Conservation (phyloP, 257 asterid species). For the Lycium barbarum region DNA sequence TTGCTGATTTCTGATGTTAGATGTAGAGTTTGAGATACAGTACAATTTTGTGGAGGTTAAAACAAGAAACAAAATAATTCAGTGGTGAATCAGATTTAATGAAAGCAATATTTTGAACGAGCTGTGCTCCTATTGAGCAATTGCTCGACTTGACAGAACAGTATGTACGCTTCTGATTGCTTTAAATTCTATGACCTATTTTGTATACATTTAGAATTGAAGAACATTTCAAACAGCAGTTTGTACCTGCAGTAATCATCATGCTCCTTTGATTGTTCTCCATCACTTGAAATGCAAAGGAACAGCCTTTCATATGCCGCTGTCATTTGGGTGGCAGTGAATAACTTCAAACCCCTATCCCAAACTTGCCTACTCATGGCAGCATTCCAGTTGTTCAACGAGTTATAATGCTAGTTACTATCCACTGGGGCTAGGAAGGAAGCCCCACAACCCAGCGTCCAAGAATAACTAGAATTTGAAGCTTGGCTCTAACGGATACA, state of each 20-base stretch:
- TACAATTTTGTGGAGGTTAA: too few species aligned
- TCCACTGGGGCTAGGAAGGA: background rate
- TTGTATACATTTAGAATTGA: background rate
- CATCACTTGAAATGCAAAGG: constrained; percentile 55
- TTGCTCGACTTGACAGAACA: background rate
- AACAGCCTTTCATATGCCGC: constrained; percentile 70
- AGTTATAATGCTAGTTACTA: background rate
- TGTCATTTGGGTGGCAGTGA: constrained; percentile 71
- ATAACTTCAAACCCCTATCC: constrained; percentile 55
- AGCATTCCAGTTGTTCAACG: too few species aligned
- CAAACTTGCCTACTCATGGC: too few species aligned
- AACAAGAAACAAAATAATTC: too few species aligned
- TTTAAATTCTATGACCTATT: background rate
- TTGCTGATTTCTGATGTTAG: too few species aligned
- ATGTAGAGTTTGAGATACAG: too few species aligned
- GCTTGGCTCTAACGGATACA: too few species aligned
- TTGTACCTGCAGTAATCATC: constrained; percentile 20
- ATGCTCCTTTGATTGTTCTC: constrained; percentile 17
- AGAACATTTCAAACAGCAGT: background rate
- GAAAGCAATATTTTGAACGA: too few species aligned
- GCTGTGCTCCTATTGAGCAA: too few species aligned
- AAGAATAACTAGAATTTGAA: background rate
- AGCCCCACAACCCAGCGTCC: background rate
- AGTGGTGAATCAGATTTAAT: too few species aligned
- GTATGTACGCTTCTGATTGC: background rate